Conservation (phyloP, 106 monocot species). For the Dendrobium nobile region DNA sequence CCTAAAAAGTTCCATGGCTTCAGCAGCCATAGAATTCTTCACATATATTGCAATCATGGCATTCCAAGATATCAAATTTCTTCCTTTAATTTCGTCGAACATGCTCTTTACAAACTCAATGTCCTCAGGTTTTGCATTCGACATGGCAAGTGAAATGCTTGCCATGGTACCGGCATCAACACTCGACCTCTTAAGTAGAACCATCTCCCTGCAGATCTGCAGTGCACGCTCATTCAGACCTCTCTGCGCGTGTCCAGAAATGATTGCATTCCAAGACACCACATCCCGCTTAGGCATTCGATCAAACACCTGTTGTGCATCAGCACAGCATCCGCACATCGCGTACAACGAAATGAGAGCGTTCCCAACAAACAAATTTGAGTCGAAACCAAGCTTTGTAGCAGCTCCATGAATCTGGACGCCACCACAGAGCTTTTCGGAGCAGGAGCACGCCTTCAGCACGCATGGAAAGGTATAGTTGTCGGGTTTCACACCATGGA, state of each 20-base stretch:
- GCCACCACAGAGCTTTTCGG: slow-evolving; percentile 23
- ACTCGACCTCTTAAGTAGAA: slow-evolving; percentile 8
- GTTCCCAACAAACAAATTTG: slow-evolving; percentile 61
- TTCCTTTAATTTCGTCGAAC: slow-evolving; percentile 56
- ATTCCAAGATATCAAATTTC: slow-evolving; percentile 70
- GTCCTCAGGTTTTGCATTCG: slow-evolving; percentile 11
- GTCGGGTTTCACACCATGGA: slow-evolving; percentile 27
- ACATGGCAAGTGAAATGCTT: slow-evolving; percentile 51
- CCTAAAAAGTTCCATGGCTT: slow-evolving; percentile 55
- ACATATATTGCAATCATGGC: slow-evolving; percentile 81
- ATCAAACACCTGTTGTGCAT: slow-evolving; percentile 39
- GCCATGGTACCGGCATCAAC: slow-evolving; percentile 85
- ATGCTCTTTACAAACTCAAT: slow-evolving; percentile 34
- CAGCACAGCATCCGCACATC: slow-evolving; percentile 5
- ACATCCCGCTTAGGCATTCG: slow-evolving; percentile 53
- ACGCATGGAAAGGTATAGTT: slow-evolving; percentile 69
- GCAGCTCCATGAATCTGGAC: slow-evolving; percentile 41
- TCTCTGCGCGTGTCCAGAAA: slow-evolving; percentile 49
- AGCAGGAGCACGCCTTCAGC: slow-evolving; percentile 54
- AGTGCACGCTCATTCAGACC: slow-evolving; percentile 32
- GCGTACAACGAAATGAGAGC: slow-evolving; percentile 53
- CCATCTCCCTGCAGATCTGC: slow-evolving; percentile 44
- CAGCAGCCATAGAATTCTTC: slow-evolving; percentile 42
- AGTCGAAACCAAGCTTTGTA: slow-evolving; percentile 40
- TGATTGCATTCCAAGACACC: slow-evolving; percentile 78